These are phyloP conservation scores for Actinidia chinensis DNA, from an alignment of 179 eudicot genomes.

Conservation along the genomic window DNA sequence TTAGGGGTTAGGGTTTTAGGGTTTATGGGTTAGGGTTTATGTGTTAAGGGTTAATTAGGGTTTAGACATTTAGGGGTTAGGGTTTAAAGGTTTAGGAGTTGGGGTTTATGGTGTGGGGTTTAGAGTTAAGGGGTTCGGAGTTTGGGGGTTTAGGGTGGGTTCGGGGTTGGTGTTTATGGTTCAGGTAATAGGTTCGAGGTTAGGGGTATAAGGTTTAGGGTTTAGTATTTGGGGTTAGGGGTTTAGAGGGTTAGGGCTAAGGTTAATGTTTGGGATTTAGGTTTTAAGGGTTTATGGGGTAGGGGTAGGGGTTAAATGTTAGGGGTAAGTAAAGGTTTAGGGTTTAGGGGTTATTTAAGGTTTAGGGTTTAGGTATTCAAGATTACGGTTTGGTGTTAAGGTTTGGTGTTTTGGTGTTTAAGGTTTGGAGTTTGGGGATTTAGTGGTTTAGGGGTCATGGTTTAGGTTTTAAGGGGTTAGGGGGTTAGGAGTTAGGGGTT, in stretches of 20 bases:
- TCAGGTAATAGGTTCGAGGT: constrained; percentile 3
- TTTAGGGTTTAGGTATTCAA: background rate
- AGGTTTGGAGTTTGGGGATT: background rate
- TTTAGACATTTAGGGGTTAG: constrained; percentile 9
- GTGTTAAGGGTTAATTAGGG: constrained; percentile 8
- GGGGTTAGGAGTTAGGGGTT: too few relatives aligned
- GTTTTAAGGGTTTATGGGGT: constrained; percentile 9
- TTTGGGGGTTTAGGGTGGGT: background rate
- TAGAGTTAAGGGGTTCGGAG: constrained; percentile 9
- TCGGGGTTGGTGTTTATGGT: constrained; percentile 1
- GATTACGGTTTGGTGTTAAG: too few relatives aligned
- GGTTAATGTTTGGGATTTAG: constrained; percentile 4
- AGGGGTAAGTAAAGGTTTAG: constrained; percentile 4
- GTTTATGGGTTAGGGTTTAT: too few relatives aligned
- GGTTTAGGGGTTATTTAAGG: constrained; percentile 10
- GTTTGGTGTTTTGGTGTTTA: background rate
- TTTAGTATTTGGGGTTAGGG: constrained; percentile 10
- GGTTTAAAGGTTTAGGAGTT: constrained; percentile 18
- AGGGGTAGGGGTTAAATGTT: background rate
- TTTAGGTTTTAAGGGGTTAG: constrained; percentile 3
- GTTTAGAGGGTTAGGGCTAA: constrained; percentile 3
- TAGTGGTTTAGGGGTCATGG: constrained; percentile 6
- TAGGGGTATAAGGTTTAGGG: constrained; percentile 14
- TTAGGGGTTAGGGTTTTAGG: constrained; percentile 8
- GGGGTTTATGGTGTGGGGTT: constrained; percentile 11